Base-by-base conservation (phyloP, 2,329 filamentous ascomycete species). In the Talaromyces sp. region DNA sequence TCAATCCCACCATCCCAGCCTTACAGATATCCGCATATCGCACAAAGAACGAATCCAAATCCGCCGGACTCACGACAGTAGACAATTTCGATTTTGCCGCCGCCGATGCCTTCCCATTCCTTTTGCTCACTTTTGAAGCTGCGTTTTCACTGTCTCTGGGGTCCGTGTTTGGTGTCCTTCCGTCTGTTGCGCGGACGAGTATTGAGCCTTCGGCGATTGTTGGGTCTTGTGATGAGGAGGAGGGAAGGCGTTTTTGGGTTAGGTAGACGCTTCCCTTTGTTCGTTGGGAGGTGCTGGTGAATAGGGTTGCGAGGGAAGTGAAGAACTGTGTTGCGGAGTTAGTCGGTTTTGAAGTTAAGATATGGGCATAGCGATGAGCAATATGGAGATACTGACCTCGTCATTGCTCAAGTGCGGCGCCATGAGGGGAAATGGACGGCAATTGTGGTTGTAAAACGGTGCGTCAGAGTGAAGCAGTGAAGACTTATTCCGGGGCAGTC, bases 1-100 rank as follows among this genome's bases (percentile, higher is more conserved):
- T 97, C 75, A 99, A 71, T 7, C 87, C 86, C 51, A 83, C 81
- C 91, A 97, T 97, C 5, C 91, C 91, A 0, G 81, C 78, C 78
- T 96, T 97, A 76, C 92, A 97, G 2, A 91, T 81, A 65, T 97
- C 94, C 21, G 91, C 92, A 77, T 97, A 99, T 53, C 84, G 81
- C 31, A 79, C 77, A 72, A 91, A 99, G 70, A 99, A 99, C 0
- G 73, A 78, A 56, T 95, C 91, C 10, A 97, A 73, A 5, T 88
- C 84, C 59, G 87, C 84, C 0, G 88, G 84, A 57, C 88, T 81
- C 0, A 97, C 91, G 0, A 96, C 74, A 0, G 94, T 97, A 2
- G 89, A 90, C 25, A 97, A 70, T 73, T 92, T 96, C 64, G 89
- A 75, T 66, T 84, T 86, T 78, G 73, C 57, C 81, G 80, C 62